Evolutionary conservation across 768 basidiomycete genomes (phyloP), one percentile per base, ranked within the genome.

Genomic region (Collybiopsis luxurians): DNA sequence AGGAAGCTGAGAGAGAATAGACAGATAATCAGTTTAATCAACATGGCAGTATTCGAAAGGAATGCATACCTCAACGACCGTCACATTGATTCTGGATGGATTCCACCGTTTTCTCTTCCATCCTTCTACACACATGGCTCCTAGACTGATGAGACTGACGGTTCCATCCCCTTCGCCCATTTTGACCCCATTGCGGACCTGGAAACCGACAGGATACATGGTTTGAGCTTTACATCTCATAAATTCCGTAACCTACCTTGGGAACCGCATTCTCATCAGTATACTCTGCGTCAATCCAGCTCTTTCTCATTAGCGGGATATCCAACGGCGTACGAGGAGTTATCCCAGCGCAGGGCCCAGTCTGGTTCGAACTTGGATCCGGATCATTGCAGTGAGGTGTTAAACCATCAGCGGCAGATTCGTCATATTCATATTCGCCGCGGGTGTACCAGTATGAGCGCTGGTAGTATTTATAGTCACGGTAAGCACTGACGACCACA

Each of bases 131-230:
- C 96, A 98, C 94, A 98, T 97, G n/a, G 90, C 85, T 15, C 95
- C 96, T 53, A 95, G 77, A 61, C 90, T 92, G 31, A 95, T 65
- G 40, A 94, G 72, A 63, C 85, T 85, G 23, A 95, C 94, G 2
- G 97, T 98, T 12, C 97, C 96, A 68, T 98, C 97, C 7, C 95
- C 96, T 74, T 97, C 94, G 39, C 93, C 92, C 71, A 95, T 85
- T 62, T 89, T 91, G 53, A 98, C 92, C 11, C 95, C 95, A 60
- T 90, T 92, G 52, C 79, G 75, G 47, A 92, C 73, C 86, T 87
- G 30, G 19, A 10, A 51, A 56, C 30, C 45, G 36, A 55, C 40
- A 26, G 46, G 19, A 24, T 30, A 24, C 26, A 44, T 1, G 2
- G 23, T 36, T 10, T 26, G 23, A 21, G 34, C 31, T 24, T n/a